Evolutionary conservation across 305 asterid genomes (phyloP).

Genomic region (Ruellia speciosa): DNA sequence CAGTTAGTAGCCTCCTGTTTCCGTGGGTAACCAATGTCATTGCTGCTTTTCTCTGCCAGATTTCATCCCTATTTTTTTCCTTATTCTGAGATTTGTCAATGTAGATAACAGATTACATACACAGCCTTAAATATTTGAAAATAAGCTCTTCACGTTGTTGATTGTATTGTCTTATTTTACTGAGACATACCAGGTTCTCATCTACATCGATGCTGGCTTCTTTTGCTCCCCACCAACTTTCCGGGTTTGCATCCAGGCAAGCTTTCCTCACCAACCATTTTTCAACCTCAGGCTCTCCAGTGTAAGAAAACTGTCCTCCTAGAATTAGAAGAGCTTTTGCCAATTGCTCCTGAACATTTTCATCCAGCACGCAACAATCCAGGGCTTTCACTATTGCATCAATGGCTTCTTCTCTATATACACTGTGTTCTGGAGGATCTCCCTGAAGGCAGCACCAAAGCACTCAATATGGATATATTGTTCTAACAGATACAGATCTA

Average conservation of each 20-base stretch:
- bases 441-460: slow-evolving; percentile 39
- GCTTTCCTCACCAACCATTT: slow-evolving; percentile 61
- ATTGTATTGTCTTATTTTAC: neutral
- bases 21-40: slow-evolving; percentile 39
- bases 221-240: neutral
- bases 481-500: too few species aligned
- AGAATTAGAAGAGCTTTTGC: slow-evolving; percentile 55
- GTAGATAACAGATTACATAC: too few species aligned
- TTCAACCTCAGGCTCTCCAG: slow-evolving; percentile 53
- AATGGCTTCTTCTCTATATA: slow-evolving; percentile 64
- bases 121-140: too few species aligned
- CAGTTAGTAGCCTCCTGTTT: slow-evolving; percentile 33
- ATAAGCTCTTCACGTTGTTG: neutral
- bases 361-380: slow-evolving; percentile 43
- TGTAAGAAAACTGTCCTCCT: slow-evolving; percentile 66
- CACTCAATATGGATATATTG: slow-evolving; percentile 3
- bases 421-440: slow-evolving; percentile 44
- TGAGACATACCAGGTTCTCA: slow-evolving; percentile 29
- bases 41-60: slow-evolving; percentile 53
- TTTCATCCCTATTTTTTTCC: slow-evolving; percentile 43
- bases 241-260: slow-evolving; percentile 27
- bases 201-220: slow-evolving; percentile 12
- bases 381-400: slow-evolving; percentile 54
- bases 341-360: slow-evolving; percentile 44
- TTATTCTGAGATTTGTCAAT: slow-evolving; percentile 30